Evolutionary conservation across 2,329 filamentous ascomycete genomes (phyloP).

Genomic region (Arthrobotrys musiformis): DNA sequence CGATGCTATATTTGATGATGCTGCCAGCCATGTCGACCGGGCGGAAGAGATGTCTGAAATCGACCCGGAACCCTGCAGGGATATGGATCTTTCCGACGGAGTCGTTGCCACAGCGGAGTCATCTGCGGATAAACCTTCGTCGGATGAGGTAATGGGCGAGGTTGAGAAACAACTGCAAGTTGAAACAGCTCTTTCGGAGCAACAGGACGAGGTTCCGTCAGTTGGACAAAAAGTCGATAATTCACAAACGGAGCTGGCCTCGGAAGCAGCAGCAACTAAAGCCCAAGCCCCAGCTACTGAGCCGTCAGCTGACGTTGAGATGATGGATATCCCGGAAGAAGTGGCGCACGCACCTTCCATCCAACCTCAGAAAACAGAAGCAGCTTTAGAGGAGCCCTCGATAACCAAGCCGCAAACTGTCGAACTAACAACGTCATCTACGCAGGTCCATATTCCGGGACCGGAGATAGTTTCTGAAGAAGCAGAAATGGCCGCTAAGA

Average conservation of each 20-base stretch:
- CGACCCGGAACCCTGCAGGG: neutral
- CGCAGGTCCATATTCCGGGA: neutral
- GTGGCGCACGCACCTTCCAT: neutral
- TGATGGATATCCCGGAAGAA: constrained; percentile 32
- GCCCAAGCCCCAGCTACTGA: neutral
- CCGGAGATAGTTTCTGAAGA: neutral
- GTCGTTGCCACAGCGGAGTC: neutral
- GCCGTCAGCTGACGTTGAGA: constrained; percentile 28
- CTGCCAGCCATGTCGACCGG: neutral
- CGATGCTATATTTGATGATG: constrained; percentile 7
- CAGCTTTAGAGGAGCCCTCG: neutral
- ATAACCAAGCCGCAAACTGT: neutral
- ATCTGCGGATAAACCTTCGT: neutral
- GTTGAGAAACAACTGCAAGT: constrained; percentile 54
- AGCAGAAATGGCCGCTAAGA: neutral
- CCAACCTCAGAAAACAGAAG: neutral
- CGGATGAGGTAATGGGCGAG: constrained; percentile 47
- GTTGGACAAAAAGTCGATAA: constrained; percentile 2
- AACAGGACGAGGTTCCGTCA: constrained; percentile 19
- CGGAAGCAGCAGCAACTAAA: neutral
- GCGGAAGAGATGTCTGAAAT: constrained; percentile 27
- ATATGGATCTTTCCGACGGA: neutral
- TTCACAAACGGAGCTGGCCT: neutral
- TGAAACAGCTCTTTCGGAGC: constrained; percentile 50
- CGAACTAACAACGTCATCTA: neutral